phyloP scores from a whole-genome alignment of 2,329 filamentous ascomycete species.

The Sphaceloma murrayae region DNA sequence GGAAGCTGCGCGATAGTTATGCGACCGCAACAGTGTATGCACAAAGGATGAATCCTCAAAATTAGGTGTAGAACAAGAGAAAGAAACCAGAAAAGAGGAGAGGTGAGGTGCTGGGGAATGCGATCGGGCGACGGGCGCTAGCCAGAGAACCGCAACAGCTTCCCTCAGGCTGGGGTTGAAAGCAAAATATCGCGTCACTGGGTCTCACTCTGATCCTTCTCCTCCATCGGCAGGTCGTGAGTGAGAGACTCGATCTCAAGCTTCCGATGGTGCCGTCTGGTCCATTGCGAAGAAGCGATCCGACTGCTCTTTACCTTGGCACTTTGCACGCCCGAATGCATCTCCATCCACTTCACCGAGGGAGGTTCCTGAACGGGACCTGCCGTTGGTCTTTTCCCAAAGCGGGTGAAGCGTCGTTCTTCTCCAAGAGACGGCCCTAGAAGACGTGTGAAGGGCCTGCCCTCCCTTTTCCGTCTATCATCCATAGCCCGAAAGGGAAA shows the following conservation, averaged over 20 bases:
- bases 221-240: too few species aligned
- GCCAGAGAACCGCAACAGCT: constrained; percentile 13
- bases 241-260: too few species aligned
- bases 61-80: constrained; percentile 7
- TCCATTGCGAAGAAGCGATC: too few species aligned
- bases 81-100: constrained; percentile 11
- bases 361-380: background rate
- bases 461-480: too few species aligned
- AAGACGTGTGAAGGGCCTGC: too few species aligned
- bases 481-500: too few species aligned
- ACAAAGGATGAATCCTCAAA: background rate
- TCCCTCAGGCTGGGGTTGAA: constrained; percentile 3
- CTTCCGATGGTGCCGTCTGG: too few species aligned
- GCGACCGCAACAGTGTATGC: constrained; percentile 3
- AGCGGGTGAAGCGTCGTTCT: too few species aligned
- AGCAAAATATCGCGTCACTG: background rate
- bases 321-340: too few species aligned
- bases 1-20: constrained; percentile 11
- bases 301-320: too few species aligned
- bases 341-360: too few species aligned
- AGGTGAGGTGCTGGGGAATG: constrained; percentile 17
- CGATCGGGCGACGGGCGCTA: constrained; percentile 15
- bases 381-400: background rate
- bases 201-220: background rate
- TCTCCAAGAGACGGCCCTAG: too few species aligned